These are phyloP conservation scores for Lolium perenne DNA, from an alignment of 176 grass and related monocot genomes.

Conservation along the genomic window DNA sequence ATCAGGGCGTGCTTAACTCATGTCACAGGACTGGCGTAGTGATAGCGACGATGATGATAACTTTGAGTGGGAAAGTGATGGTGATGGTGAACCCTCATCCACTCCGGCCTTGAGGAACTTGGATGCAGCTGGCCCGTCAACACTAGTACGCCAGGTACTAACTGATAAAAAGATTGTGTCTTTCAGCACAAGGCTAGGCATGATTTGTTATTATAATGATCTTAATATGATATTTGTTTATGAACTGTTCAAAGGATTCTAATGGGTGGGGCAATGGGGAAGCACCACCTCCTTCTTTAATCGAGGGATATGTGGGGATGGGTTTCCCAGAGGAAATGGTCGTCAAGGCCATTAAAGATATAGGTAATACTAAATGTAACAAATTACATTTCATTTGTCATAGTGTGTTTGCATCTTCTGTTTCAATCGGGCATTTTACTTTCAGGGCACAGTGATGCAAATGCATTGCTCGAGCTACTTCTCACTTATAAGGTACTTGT, in stretches of 20 bases:
- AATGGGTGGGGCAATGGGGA: conserved; percentile 34
- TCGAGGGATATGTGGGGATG: conserved; percentile 52
- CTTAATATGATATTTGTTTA: conserved; percentile 29
- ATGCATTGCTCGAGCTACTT: conserved; percentile 70
- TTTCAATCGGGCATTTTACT: conserved; percentile 31
- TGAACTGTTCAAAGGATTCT: conserved; percentile 36
- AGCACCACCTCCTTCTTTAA: conserved; percentile 35
- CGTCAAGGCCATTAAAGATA: conserved; percentile 50
- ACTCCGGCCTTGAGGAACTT: background rate
- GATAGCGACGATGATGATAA: conserved; percentile 42
- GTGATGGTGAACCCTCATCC: conserved; percentile 15
- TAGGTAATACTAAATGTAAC: conserved; percentile 40
- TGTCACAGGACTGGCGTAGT: conserved; percentile 45
- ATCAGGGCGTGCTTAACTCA: background rate
- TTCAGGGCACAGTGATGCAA: conserved; percentile 62
- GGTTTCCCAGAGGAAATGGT: conserved; percentile 60
- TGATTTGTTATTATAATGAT: conserved; percentile 29
- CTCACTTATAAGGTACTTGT: conserved; percentile 62
- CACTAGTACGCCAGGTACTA: conserved; percentile 24
- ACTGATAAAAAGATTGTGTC: background rate
- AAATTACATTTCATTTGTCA: conserved; percentile 23
- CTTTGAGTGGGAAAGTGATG: conserved; percentile 43
- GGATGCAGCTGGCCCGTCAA: conserved; percentile 30
- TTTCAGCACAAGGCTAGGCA: background rate
- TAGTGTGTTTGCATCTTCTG: background rate